Conservation (phyloP, 164 flowering plant genomes). For the Piper longum region DNA sequence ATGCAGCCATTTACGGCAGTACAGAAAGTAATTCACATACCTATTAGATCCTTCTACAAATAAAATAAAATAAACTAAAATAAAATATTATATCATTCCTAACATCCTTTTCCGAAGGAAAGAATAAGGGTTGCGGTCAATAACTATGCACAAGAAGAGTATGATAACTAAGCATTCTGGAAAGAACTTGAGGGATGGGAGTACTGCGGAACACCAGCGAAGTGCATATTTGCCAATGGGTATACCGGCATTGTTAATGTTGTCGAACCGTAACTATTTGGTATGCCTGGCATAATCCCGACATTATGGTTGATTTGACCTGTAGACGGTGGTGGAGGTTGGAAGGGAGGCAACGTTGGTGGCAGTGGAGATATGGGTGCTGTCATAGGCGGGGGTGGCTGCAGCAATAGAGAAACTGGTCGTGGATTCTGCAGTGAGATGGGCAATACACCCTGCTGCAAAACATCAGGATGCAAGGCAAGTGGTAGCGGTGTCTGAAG, state of each 20-base stretch:
- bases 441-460: conserved; percentile 19
- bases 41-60: too few relatives aligned
- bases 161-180: not conserved
- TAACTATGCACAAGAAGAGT: not conserved
- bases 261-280: conserved; percentile 37
- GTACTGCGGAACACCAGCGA: conserved; percentile 28
- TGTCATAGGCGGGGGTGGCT: conserved; percentile 27
- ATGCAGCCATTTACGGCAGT: too few relatives aligned
- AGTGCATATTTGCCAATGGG: conserved; percentile 27
- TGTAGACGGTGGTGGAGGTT: conserved; percentile 37
- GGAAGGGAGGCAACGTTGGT: conserved; percentile 34
- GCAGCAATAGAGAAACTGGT: conserved; percentile 16
- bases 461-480: conserved; percentile 28
- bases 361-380: conserved; percentile 8
- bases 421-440: conserved; percentile 10
- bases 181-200: conserved; percentile 36
- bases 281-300: conserved; percentile 29
- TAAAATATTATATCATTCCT: not conserved
- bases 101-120: not conserved
- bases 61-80: too few relatives aligned
- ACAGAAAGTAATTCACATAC: too few relatives aligned
- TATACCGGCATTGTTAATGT: conserved; percentile 28
- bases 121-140: not conserved
- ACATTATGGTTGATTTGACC: conserved; percentile 41
- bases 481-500: conserved; percentile 29